These are phyloP conservation scores for Flaveria sonorensis DNA, from an alignment of 129 eudicot genomes.

Conservation along the genomic window DNA sequence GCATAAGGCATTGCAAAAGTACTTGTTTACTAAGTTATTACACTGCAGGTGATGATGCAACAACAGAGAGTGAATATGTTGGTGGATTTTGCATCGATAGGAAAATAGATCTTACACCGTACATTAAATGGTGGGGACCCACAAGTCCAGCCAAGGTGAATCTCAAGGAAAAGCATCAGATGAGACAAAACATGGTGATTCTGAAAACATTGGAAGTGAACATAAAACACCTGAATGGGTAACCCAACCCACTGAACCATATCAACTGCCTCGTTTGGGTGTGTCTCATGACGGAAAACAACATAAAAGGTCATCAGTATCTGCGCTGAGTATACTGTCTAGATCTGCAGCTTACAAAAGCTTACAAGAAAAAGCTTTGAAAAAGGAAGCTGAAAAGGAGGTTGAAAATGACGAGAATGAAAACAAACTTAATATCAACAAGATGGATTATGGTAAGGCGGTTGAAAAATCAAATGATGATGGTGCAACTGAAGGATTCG, in stretches of 20 bases:
- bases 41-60: constrained; percentile 68
- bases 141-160: constrained; percentile 60
- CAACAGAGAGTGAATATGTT: constrained; percentile 59
- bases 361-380: constrained; percentile 69
- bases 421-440: constrained; percentile 62
- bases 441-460: constrained; percentile 66
- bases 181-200: constrained; percentile 46
- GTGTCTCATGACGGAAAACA: constrained; percentile 47
- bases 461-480: constrained; percentile 57
- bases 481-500: constrained; percentile 60
- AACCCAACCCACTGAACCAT: constrained; percentile 73
- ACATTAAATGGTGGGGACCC: constrained; percentile 94
- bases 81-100: constrained; percentile 68
- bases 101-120: constrained; percentile 80
- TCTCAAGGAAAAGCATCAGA: constrained; percentile 55
- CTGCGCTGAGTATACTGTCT: constrained; percentile 86
- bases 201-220: constrained; percentile 70
- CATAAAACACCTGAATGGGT: constrained; percentile 60
- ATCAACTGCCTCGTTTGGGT: constrained; percentile 86
- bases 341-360: constrained; percentile 84
- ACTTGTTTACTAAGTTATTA: constrained; percentile 14
- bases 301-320: constrained; percentile 52
- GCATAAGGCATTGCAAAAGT: constrained; percentile 15
- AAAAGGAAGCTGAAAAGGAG: constrained; percentile 49
- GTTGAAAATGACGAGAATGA: constrained; percentile 77